Conservation (phyloP, 352 stramenopile genomes). For the Phytophthora nicotianae region DNA sequence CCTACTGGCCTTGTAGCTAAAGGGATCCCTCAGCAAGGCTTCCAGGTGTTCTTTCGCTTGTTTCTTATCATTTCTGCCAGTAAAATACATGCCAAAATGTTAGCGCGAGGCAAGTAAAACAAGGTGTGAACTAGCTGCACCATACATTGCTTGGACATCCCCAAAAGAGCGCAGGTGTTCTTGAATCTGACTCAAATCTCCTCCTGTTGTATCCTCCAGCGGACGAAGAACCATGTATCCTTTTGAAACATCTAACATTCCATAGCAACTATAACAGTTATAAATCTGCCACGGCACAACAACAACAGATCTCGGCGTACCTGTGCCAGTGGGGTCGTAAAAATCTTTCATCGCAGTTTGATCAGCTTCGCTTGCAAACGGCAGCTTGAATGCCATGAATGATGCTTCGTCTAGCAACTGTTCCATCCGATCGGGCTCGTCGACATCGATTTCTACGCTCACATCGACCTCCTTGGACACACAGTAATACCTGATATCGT, state of each 20-base stretch:
- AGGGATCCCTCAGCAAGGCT: slow-evolving; percentile 29
- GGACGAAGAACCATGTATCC: slow-evolving; percentile 39
- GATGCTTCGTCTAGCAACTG: slow-evolving; percentile 36
- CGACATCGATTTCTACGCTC: slow-evolving; percentile 10
- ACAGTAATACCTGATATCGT: slow-evolving; percentile 33
- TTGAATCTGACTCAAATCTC: slow-evolving; percentile 21
- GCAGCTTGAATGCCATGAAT: slow-evolving; percentile 32
- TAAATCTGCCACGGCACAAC: not conserved
- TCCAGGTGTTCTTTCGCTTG: slow-evolving; percentile 37
- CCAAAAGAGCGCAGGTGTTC: slow-evolving; percentile 18
- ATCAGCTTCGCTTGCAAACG: slow-evolving; percentile 18
- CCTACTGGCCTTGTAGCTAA: slow-evolving; percentile 20
- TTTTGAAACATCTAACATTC: slow-evolving; percentile 38
- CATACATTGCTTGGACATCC: slow-evolving; percentile 26
- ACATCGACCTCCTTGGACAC: slow-evolving; percentile 16
- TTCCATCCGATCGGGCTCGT: slow-evolving; percentile 19
- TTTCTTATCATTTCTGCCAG: slow-evolving; percentile 29
- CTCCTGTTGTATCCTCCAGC: slow-evolving; percentile 34
- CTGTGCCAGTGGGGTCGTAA: slow-evolving; percentile 31
- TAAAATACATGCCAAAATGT: slow-evolving; percentile 3
- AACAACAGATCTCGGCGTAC: slow-evolving; percentile 7
- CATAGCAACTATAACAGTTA: not conserved
- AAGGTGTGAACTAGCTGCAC: not conserved
- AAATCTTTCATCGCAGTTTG: slow-evolving; percentile 24
- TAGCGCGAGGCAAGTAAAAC: not conserved